Evolutionary conservation across 2,329 filamentous ascomycete genomes (phyloP).

Genomic region (Blastomyces parvus): DNA sequence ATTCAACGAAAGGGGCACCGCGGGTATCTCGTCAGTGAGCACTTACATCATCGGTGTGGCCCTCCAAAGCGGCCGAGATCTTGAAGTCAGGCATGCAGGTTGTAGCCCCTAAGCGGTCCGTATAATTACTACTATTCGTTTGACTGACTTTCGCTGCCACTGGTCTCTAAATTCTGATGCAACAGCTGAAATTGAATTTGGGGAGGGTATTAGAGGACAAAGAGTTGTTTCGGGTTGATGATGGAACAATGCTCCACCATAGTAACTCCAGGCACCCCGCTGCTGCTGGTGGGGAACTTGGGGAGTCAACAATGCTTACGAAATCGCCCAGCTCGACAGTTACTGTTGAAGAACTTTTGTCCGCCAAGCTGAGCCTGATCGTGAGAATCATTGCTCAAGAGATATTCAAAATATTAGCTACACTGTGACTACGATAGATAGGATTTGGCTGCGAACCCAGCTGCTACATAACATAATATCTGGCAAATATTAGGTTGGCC

Average conservation of each 20-base stretch:
- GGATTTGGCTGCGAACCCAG: not conserved
- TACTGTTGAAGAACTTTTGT: too few species aligned
- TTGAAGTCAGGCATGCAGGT: conserved; percentile 70
- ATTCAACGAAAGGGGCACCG: conserved; percentile 13
- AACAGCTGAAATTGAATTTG: not conserved
- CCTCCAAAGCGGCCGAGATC: conserved; percentile 78
- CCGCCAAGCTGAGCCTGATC: not conserved
- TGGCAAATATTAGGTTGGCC: too few species aligned
- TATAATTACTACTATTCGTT: not conserved
- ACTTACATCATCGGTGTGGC: conserved; percentile 88
- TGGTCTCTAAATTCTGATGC: not conserved
- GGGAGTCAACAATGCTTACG: not conserved
- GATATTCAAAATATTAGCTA: not conserved
- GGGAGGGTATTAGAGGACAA: not conserved
- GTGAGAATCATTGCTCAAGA: not conserved
- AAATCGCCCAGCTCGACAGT: not conserved
- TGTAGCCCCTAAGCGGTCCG: not conserved
- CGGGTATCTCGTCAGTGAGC: conserved; percentile 11
- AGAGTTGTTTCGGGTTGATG: not conserved
- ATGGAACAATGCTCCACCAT: not conserved
- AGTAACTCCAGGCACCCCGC: too few species aligned
- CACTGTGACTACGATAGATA: not conserved
- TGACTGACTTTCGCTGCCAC: not conserved
- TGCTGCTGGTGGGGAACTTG: not conserved
- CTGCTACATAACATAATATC: not conserved